A percentile compares a stretch with the other conserved stretches of the same genome.
Conservation (phyloP, 2,329 filamentous ascomycete genomes). For the Colletotrichum siamense region DNA sequence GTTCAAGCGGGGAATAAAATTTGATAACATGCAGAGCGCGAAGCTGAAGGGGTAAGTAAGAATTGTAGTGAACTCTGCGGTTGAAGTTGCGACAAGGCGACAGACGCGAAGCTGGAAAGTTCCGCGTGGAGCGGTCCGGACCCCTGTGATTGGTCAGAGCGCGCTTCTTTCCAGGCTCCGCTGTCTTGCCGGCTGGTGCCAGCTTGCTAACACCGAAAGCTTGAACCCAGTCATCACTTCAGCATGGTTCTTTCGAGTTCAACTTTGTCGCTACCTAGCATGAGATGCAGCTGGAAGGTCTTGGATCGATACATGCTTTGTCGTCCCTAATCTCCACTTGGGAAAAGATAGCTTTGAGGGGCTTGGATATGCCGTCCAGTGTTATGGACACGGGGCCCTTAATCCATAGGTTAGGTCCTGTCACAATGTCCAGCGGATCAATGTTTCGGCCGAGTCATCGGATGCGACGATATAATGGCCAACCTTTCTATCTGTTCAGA, state of each 20-base stretch:
- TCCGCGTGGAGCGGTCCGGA: background rate
- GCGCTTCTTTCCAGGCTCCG: background rate
- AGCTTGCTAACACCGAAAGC: background rate
- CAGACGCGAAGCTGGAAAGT: slow-evolving; percentile 15
- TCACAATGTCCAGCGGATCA: background rate
- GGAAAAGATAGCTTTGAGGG: background rate
- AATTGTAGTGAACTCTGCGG: background rate
- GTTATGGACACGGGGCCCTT: no score
- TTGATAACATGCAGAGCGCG: background rate
- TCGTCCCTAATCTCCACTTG: background rate
- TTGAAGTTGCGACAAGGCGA: slow-evolving; percentile 4
- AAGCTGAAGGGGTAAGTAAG: background rate
- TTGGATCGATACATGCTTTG: background rate
- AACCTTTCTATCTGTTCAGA: background rate
- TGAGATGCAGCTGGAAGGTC: background rate
- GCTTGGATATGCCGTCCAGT: background rate
- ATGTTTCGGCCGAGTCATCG: background rate
- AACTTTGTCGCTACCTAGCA: background rate
- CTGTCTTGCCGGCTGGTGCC: background rate
- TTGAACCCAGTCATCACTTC: background rate
- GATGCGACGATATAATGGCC: background rate
- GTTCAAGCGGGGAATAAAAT: background rate
- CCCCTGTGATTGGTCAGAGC: slow-evolving; percentile 8
- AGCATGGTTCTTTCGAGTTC: background rate
- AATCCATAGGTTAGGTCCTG: background rate